Evolutionary conservation across 495 filamentous ascomycete species (phyloP).

Genomic region (Hypoxylon rickii): DNA sequence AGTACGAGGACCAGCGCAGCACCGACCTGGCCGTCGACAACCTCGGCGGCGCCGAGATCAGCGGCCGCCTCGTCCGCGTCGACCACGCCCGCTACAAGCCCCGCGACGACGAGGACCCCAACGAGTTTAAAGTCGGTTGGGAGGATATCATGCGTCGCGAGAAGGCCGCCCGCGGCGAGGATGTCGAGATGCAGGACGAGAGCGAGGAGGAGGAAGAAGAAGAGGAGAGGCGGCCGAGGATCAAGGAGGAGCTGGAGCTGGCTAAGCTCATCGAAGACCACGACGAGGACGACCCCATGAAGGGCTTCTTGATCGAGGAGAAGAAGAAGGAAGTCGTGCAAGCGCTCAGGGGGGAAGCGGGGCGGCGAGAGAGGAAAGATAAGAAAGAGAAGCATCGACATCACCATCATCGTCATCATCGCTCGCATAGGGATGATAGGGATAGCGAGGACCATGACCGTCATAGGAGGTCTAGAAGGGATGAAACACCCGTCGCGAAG

Average conservation of each 20-base stretch:
- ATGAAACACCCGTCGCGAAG: constrained; percentile 23
- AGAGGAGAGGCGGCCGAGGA: constrained; percentile 47
- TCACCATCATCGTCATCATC: constrained; percentile 53
- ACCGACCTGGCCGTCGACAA: constrained; percentile 97
- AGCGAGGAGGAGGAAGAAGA: constrained; percentile 45
- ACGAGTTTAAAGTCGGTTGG: constrained; percentile 56
- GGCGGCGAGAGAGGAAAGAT: constrained; percentile 40
- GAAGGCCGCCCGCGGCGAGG: constrained; percentile 36
- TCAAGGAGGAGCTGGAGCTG: constrained; percentile 74
- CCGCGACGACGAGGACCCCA: constrained; percentile 81
- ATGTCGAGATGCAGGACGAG: constrained; percentile 47
- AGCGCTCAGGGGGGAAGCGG: constrained; percentile 63
- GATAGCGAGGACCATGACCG: constrained; percentile 30
- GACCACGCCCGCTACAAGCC: constrained; percentile 92
- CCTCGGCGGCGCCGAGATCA: constrained; percentile 80
- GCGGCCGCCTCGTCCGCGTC: constrained; percentile 80
- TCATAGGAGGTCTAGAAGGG: constrained; percentile 31
- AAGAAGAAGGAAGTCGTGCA: constrained; percentile 84
- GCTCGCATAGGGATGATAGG: constrained; percentile 40
- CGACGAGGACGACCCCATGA: constrained; percentile 98
- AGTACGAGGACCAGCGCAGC: constrained; percentile 98
- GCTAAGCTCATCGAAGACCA: constrained; percentile 74
- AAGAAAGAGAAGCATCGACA: constrained; percentile 58
- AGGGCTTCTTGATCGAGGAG: constrained; percentile 81
- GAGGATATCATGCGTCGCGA: constrained; percentile 49